Conservation (phyloP, 169 alveolate genomes). For the Plasmodium vivax region DNA sequence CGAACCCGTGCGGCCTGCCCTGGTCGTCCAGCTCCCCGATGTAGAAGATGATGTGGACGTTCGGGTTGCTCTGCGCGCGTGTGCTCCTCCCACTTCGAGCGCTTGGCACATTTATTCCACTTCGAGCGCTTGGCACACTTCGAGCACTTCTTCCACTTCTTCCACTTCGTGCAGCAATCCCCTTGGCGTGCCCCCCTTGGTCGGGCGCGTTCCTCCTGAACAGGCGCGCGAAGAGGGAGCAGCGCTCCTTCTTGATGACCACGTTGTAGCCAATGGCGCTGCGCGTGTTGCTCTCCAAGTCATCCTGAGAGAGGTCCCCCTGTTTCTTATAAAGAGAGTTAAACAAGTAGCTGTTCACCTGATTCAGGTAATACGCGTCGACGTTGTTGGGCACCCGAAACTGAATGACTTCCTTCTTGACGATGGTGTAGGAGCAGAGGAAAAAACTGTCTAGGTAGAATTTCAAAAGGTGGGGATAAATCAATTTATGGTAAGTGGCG, state of each 20-base stretch:
- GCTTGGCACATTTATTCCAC: not conserved
- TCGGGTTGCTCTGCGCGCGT: not conserved
- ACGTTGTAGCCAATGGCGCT: conserved; percentile 73
- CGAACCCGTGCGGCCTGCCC: conserved; percentile 91
- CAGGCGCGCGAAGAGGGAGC: conserved; percentile 7
- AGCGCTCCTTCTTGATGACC: conserved; percentile 69
- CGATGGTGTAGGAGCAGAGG: conserved; percentile 34
- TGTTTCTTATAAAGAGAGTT: conserved; percentile 61
- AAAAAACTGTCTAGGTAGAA: conserved; percentile 44
- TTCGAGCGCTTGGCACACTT: not conserved
- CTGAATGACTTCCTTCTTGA: conserved; percentile 64
- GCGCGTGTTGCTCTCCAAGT: conserved; percentile 67
- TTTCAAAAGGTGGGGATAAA: conserved; percentile 65
- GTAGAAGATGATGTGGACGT: conserved; percentile 73
- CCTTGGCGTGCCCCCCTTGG: not conserved
- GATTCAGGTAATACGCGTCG: conserved; percentile 62
- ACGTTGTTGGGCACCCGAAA: conserved; percentile 71
- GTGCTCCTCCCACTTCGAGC: not conserved
- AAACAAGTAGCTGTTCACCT: conserved; percentile 67
- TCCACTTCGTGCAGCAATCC: not conserved
- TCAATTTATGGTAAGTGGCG: conserved; percentile 58
- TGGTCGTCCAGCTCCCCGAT: conserved; percentile 88
- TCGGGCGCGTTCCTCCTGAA: conserved; percentile 14
- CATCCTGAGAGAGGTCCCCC: conserved; percentile 9
- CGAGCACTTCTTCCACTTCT: not conserved